These are phyloP conservation scores for Rosa hybrid DNA, from an alignment of 331 rosid species.

Conservation along the genomic window DNA sequence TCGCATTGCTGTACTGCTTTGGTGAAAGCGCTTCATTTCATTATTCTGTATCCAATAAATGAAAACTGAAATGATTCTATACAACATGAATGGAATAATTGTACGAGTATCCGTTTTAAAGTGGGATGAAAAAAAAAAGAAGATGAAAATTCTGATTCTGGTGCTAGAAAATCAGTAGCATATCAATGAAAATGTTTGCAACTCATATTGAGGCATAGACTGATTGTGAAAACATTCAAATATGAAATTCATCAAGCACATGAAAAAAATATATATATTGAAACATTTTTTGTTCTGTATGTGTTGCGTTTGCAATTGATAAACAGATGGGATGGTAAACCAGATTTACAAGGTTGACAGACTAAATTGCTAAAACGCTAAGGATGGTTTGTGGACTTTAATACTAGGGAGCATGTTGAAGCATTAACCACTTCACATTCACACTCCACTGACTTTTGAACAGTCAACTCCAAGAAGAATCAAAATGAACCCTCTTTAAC, in stretches of 20 bases:
- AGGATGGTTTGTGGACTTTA: neutral
- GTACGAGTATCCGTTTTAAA: neutral
- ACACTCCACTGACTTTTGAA: conserved; percentile 8
- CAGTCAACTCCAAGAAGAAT: neutral
- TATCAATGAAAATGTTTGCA: neutral
- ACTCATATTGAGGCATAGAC: neutral
- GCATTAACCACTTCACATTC: neutral
- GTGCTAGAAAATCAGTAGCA: neutral
- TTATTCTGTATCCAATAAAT: neutral
- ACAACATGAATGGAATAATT: neutral
- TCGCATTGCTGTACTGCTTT: conserved; percentile 16
- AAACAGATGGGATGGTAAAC: neutral
- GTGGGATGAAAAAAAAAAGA: neutral
- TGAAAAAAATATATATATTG: neutral
- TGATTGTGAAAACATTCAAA: neutral
- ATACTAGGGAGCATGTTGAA: neutral
- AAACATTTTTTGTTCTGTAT: neutral
- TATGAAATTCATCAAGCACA: neutral
- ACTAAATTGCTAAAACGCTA: neutral
- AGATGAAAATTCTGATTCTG: neutral
- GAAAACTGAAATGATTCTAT: neutral
- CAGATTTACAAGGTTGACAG: neutral
- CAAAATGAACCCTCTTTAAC: neutral
- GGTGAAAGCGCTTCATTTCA: conserved; percentile 29
- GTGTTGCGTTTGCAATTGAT: neutral